Evolutionary conservation across 768 basidiomycete species (phyloP), one percentile per base, ranked within the genome.

Genomic region (Lactarius indigo): DNA sequence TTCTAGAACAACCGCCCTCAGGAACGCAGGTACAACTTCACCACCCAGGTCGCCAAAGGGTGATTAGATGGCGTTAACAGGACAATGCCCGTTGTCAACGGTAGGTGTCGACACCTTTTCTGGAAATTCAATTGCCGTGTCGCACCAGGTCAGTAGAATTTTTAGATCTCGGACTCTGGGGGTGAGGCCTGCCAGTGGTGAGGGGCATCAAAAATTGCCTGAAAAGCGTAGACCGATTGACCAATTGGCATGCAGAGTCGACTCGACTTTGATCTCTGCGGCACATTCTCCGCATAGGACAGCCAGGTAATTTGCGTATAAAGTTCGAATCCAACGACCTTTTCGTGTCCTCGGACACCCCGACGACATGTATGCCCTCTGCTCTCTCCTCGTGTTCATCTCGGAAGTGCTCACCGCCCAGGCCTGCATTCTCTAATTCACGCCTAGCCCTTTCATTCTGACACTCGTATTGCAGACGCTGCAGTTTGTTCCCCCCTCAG

Each of bases 401-500:
- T 61, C 57, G 4, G 54, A 39, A 3, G 61, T 60, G 15, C 37
- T 65, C 35, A 61, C 63, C 20, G 70, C 39, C 28, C 58, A 60
- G 54, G 61, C 33, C n/a, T 35, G 39, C 61, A 3, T 17, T 41
- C 6, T 47, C 17, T n/a, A 8, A 41, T 50, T 4, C 52, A 20
- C 23, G 12, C 15, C 13, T 26, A 15, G 20, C 39, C 28, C 23
- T 20, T 7, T 6, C 4, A 17, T 18, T 39, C 39, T 61, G 15
- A 47, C 20, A n/a, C 12, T 15, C 35, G n/a, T 18, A 33, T 3
- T 42, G n/a, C 31, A 69, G 66, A 76, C 71, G 18, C 75, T 71
- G 20, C 64, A 58, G 55, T 80, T 79, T 72, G 69, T 58, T 33
- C 72, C 76, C 0, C 71, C 77, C 5, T 69, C 78, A 1, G 23